These are phyloP conservation scores for Immersiporthe knoxdaviesiana DNA, from an alignment of 2,329 filamentous ascomycete species.

Conservation along the genomic window DNA sequence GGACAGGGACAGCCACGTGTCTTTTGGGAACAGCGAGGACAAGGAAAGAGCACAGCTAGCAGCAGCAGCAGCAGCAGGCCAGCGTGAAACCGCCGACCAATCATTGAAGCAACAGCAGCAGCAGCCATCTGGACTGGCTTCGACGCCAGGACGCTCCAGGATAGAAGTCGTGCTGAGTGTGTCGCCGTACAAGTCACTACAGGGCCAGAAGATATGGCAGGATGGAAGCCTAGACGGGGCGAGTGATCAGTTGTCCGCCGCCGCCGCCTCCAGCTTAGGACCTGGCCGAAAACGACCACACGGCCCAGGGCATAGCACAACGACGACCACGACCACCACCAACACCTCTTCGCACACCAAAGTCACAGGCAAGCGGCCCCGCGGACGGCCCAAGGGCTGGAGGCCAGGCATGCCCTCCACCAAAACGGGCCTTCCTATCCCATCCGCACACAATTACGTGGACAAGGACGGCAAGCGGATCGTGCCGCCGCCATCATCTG, in stretches of 20 bases:
- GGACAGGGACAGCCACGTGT: background rate
- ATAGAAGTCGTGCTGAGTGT: constrained; percentile 26
- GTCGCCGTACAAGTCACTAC: constrained; percentile 14
- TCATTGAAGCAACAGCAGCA: background rate
- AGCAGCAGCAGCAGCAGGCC: no score
- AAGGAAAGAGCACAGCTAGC: background rate
- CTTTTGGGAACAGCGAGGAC: background rate
- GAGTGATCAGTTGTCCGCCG: constrained; percentile 12
- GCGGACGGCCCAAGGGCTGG: constrained; percentile 30
- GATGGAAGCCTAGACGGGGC: constrained; percentile 16
- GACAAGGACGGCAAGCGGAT: constrained; percentile 10
- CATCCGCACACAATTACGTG: constrained; percentile 2
- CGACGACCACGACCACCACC: background rate
- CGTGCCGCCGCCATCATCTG: background rate
- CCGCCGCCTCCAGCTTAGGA: background rate
- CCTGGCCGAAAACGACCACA: background rate
- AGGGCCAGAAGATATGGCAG: background rate
- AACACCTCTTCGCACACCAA: no score
- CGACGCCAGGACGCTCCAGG: constrained; percentile 12
- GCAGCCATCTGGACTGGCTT: background rate
- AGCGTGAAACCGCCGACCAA: no score
- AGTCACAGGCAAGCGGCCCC: constrained; percentile 17
- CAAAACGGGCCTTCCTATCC: constrained; percentile 15
- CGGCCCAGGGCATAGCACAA: background rate
- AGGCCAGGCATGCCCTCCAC: constrained; percentile 29